Base-by-base conservation (phyloP, 257 asterid genomes). In the Rauvolfia tetraphylla region DNA sequence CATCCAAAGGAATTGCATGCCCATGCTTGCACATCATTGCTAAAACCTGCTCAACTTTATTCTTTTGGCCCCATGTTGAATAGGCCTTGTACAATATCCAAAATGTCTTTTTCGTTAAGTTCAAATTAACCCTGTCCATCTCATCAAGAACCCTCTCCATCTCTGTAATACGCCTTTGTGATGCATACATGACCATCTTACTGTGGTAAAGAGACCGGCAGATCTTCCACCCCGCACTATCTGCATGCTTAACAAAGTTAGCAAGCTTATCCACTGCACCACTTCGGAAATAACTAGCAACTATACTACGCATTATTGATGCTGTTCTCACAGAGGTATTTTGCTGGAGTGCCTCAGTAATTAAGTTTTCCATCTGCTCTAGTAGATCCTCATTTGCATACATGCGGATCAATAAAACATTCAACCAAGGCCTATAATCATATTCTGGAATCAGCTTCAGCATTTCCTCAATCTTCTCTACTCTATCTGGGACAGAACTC, bases 81-180 rank as follows among this genome's bases (percentile, higher is more conserved):
- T 95, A 93, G 20, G 91, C 83, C 51, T 78, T 79, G n/a, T 66
- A 81, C 88, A 93, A 77, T 82, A 93, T 91, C 92, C 90, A 85
- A 61, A 86, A 82, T 2, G 98, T 90, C 78, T 81, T 93, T 85
- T 82, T 84, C 17, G 96, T 76, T n/a, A 78, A 58, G 62, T 75
- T 75, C 84, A 95, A 69, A 78, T 91, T 89, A 79, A 83, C 57
- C 68, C 67, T 85, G 58, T 76, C 84, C 99, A 93, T 92, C 79
- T 95, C 98, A 51, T 54, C 79, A 77, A 95, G 85, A 76, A 92
- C 96, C 67, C 69, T 80, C 82, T 95, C 99, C 99, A 95, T 95
- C 75, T 95, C 99, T 58, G 84, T 38, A 75, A 95, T 83, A 57
- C 96, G 93, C 88, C 51, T 89, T 62, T 91, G 86, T 2, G 87